Evolutionary conservation across 305 asterid species (phyloP).

Genomic region (Rubia balearica): DNA sequence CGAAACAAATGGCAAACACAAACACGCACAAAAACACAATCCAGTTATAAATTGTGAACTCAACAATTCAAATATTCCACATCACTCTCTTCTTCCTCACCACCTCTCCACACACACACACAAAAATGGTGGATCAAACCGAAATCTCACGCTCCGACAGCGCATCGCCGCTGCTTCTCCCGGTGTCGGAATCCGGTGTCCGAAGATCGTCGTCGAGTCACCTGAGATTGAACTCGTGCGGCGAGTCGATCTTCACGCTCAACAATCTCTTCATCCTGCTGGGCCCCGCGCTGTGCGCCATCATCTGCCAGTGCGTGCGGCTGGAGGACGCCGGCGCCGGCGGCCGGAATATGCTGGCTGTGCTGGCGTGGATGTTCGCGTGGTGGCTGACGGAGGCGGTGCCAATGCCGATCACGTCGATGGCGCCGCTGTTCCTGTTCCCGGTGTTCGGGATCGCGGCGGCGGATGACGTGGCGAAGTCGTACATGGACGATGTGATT

Average conservation of each 20-base stretch:
- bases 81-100: neutral
- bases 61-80: neutral
- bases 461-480: conserved; percentile 68
- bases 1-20: neutral
- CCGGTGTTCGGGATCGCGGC: conserved; percentile 79
- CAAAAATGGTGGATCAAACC: conserved; percentile 13
- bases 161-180: conserved; percentile 33
- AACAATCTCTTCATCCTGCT: conserved; percentile 48
- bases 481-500: conserved; percentile 84
- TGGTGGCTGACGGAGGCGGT: conserved; percentile 96
- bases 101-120: neutral
- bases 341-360: conserved; percentile 72
- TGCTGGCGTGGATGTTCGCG: conserved; percentile 68
- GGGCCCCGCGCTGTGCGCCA: conserved; percentile 57
- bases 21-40: neutral
- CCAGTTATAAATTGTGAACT: neutral
- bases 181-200: conserved; percentile 30
- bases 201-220: conserved; percentile 20
- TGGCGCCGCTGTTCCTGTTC: conserved; percentile 83
- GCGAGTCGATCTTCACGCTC: conserved; percentile 37
- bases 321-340: conserved; percentile 26
- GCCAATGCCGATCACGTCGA: conserved; percentile 88
- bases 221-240: conserved; percentile 24
- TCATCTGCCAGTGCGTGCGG: conserved; percentile 38
- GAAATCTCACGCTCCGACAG: conserved; percentile 8